Conservation (phyloP, 805 yeast genomes). For the Yarrowia osloensis region DNA sequence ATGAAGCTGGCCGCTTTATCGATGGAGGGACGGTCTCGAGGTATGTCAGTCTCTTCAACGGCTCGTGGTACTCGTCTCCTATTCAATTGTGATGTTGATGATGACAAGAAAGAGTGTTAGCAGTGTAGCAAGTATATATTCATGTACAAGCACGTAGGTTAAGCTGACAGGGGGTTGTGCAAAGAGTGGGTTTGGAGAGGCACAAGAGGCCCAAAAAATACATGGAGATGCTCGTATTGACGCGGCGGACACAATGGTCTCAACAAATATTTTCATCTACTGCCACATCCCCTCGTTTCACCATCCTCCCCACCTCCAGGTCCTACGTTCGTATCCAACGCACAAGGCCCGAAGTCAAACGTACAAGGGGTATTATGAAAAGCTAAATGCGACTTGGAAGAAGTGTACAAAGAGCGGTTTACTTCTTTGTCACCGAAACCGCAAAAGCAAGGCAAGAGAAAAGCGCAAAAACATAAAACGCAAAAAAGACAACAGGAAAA, state of each 20-base stretch:
- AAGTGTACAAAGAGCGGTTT: slow-evolving; percentile 18
- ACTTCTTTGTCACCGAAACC: neutral
- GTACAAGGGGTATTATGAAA: slow-evolving; percentile 26
- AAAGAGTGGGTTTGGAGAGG: neutral
- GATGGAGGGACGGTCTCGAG: neutral
- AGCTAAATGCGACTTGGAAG: neutral
- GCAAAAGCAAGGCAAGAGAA: neutral
- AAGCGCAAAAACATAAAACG: neutral
- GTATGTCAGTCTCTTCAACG: neutral
- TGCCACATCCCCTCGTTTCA: neutral
- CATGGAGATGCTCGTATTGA: neutral
- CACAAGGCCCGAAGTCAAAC: slow-evolving; percentile 23
- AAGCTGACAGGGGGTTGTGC: slow-evolving; percentile 6
- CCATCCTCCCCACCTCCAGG: slow-evolving; percentile 10
- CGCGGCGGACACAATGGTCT: neutral
- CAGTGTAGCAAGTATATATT: slow-evolving; percentile 26
- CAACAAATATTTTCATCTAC: neutral
- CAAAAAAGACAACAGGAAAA: neutral
- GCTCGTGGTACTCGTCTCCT: neutral
- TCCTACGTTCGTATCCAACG: slow-evolving; percentile 30
- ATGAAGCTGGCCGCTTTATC: neutral
- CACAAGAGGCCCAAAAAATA: neutral
- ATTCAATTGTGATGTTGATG: neutral
- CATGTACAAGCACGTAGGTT: slow-evolving; percentile 26
- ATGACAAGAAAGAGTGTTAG: slow-evolving; percentile 17